Evolutionary conservation across 805 yeast genomes (phyloP).

Genomic region (Candida mattraensis): DNA sequence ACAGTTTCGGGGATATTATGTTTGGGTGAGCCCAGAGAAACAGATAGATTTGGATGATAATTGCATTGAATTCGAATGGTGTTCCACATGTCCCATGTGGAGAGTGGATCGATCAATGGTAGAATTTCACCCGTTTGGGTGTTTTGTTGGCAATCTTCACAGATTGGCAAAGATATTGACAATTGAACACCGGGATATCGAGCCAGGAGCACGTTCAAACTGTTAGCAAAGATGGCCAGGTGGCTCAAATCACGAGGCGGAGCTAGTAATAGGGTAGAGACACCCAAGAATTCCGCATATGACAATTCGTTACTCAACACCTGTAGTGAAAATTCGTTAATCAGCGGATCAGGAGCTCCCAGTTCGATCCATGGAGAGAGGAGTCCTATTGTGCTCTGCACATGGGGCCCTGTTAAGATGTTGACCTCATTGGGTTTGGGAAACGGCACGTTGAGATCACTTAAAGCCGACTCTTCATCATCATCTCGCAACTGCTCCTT

Average conservation of each 20-base stretch:
- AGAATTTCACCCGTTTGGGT: slow-evolving; percentile 24
- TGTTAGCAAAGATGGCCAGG: slow-evolving; percentile 49
- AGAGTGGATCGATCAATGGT: slow-evolving; percentile 43
- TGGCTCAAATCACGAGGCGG: slow-evolving; percentile 62
- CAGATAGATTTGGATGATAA: slow-evolving; percentile 57
- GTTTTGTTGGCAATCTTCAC: slow-evolving; percentile 39
- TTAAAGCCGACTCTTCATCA: slow-evolving; percentile 16
- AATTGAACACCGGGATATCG: slow-evolving; percentile 36
- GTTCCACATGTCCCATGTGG: slow-evolving; percentile 79
- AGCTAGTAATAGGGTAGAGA: slow-evolving; percentile 54
- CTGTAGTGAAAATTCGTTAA: slow-evolving; percentile 55
- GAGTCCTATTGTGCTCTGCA: slow-evolving; percentile 49
- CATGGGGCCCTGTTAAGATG: slow-evolving; percentile 42
- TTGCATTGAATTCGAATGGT: slow-evolving; percentile 56
- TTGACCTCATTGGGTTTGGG: slow-evolving; percentile 44
- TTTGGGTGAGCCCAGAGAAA: slow-evolving; percentile 74
- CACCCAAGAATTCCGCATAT: slow-evolving; percentile 59
- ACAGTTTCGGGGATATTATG: slow-evolving; percentile 50
- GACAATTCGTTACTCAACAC: slow-evolving; percentile 58
- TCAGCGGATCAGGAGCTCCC: slow-evolving; percentile 49
- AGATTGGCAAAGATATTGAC: slow-evolving; percentile 50
- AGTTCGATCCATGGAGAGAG: slow-evolving; percentile 71
- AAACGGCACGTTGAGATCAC: slow-evolving; percentile 36
- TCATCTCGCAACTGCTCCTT: slow-evolving; percentile 16
- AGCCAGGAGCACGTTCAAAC: slow-evolving; percentile 29